phyloP scores from a whole-genome alignment of 2,329 filamentous ascomycete genomes.

The Pseudogymnoascus verrucosus region DNA sequence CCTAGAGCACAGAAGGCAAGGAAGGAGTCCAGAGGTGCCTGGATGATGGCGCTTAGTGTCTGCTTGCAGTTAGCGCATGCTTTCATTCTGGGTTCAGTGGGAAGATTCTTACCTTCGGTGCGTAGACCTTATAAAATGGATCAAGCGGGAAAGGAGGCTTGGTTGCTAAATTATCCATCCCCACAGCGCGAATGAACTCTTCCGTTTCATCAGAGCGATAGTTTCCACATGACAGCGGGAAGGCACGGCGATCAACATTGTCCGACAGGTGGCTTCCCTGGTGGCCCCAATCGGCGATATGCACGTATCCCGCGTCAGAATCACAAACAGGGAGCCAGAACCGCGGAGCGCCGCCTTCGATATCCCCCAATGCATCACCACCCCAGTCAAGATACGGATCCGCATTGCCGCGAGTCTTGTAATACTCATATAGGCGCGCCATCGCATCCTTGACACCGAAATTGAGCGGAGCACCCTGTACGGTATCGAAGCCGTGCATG shows the following conservation, averaged over 20 bases:
- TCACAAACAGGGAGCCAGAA: conserved; percentile 9
- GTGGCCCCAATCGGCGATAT: conserved; percentile 4
- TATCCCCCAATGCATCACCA: neutral
- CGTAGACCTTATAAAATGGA: neutral
- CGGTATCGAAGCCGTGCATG: neutral
- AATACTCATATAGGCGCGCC: neutral
- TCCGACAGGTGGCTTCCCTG: neutral
- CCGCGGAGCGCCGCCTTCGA: neutral
- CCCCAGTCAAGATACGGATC: conserved; percentile 4
- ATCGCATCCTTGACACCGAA: neutral
- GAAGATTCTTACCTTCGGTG: neutral
- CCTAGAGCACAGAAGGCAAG: conserved; percentile 6
- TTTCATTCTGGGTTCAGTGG: neutral
- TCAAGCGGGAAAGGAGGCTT: neutral
- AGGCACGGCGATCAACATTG: neutral
- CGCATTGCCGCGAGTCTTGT: neutral
- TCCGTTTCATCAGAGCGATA: conserved; percentile 2
- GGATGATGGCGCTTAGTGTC: neutral
- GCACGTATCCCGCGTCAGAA: neutral
- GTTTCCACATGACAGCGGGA: conserved; percentile 1
- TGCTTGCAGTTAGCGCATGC: neutral
- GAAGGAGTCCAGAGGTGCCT: conserved; percentile 1
- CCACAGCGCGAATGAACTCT: neutral
- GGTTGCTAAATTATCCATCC: neutral
- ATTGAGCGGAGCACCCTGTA: neutral